Conservation (phyloP, 495 filamentous ascomycete species). For the Aspergillus nidulans region DNA sequence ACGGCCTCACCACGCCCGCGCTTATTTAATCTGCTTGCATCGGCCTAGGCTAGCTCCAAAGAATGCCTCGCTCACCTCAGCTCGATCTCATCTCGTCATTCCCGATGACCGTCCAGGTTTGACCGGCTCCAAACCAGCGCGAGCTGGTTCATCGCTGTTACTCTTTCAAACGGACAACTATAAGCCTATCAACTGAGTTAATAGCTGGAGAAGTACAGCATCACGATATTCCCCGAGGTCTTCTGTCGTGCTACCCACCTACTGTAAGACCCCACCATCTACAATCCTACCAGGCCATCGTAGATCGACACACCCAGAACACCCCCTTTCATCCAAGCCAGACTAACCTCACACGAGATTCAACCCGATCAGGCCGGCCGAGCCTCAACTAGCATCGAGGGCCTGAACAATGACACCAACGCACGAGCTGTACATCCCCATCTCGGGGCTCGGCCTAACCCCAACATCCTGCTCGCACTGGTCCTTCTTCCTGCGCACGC, state of each 20-base stretch:
- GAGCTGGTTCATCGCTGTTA: not conserved
- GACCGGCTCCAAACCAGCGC: not conserved
- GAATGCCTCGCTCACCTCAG: not conserved
- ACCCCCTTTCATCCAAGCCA: not conserved
- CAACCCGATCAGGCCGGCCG: no score
- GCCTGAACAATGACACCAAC: not conserved
- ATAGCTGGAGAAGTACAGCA: not conserved
- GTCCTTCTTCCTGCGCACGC: constrained; percentile 1
- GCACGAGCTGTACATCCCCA: constrained; percentile 6
- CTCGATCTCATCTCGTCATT: not conserved
- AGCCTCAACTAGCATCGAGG: no score
- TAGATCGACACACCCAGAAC: no score
- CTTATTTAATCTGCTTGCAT: not conserved
- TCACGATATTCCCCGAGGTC: not conserved
- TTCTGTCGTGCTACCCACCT: not conserved
- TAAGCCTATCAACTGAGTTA: not conserved
- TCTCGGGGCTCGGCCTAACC: constrained; percentile 1
- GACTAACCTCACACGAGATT: no score
- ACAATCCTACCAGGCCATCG: no score
- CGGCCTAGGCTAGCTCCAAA: not conserved
- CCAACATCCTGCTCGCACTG: constrained; percentile 9
- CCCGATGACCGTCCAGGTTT: not conserved
- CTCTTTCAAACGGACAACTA: not conserved
- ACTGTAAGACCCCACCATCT: not conserved
- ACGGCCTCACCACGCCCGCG: not conserved